Conservation (phyloP, 2,329 filamentous ascomycete genomes). For the Xylariales sp. region DNA sequence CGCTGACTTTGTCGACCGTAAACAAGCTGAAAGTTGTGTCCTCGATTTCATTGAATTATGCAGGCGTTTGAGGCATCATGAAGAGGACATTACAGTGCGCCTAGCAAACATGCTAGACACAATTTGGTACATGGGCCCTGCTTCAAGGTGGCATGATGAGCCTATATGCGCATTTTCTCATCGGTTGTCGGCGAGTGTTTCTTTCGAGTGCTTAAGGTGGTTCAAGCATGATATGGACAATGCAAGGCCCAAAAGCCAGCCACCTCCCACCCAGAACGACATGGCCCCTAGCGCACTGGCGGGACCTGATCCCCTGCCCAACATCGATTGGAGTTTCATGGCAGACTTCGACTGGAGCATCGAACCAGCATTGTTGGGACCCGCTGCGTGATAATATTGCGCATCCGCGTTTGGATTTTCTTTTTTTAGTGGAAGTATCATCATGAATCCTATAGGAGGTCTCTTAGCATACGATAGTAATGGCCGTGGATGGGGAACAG, state of each 20-base stretch:
- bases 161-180: conserved; percentile 37
- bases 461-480: no score
- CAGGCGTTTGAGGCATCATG: conserved; percentile 39
- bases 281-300: conserved; percentile 4
- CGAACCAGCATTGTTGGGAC: conserved; percentile 13
- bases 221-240: conserved; percentile 32
- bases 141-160: conserved; percentile 30
- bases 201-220: conserved; percentile 43
- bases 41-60: conserved; percentile 30
- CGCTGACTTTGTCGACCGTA: conserved; percentile 21
- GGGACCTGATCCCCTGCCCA: conserved; percentile 13
- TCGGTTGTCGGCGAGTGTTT: conserved; percentile 43
- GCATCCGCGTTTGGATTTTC: no score
- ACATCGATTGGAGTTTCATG: conserved; percentile 28
- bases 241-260: conserved; percentile 5
- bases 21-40: conserved; percentile 16
- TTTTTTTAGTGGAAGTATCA: no score
- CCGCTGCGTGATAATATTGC: no score
- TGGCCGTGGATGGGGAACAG: no score
- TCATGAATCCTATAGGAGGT: no score
- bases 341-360: conserved; percentile 27
- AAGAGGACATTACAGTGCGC: conserved; percentile 44
- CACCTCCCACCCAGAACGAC: background rate
- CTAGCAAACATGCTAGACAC: conserved; percentile 42
- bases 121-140: conserved; percentile 34